Evolutionary conservation across 192 early-diverging fungal genomes (phyloP), one percentile per base, ranked within the genome.

Genomic region (Backusella mclennaniae): DNA sequence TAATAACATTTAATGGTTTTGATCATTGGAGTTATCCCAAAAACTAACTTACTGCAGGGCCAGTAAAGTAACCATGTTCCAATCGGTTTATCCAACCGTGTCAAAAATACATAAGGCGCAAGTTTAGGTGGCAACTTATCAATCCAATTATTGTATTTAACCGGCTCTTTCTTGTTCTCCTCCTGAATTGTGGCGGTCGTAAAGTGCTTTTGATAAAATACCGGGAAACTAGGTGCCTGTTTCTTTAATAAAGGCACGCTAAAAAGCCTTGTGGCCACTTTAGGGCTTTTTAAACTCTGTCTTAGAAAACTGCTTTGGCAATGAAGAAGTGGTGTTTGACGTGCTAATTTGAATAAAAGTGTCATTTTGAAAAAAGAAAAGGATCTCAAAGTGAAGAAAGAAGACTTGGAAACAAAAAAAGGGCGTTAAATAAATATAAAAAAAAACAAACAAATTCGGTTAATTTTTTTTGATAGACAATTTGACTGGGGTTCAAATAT

Each of bases 31-130:
- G 33, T 33, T 33, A 33, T 33, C 33, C 33, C 33, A 33, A 33
- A 33, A 1, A 33, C 23, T 85, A 83, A 36, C 86, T 90, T 93
- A 83, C 91, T 88, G 80, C 97, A 96, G 23, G 97, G 97, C 85
- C 96, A 93, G 73, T 90, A 94, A 19, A 99, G 88, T 31, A 99
- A 85, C 91, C 94, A 96, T 1, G 96, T 97, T 1, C 96, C 97
- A 49, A 94, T 93, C 0, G 97, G 96, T 78, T 95, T 95, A 76
- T 99, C 96, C 6, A 97, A 76, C 0, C 97, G 86, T 1, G 92
- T 89, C 29, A 99, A 81, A 71, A 86, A 89, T 19, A 91, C 79
- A 77, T 95, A 96, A 2, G 94, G 94, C 1, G 89, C 88, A n/a
- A 86, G 49, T 8, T 84, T 79, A 33, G 83, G 75, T 26, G 92